Evolutionary conservation across 345 rosid species (phyloP), one percentile per base, ranked within the genome.

Genomic region (Arabidopsis suecica): DNA sequence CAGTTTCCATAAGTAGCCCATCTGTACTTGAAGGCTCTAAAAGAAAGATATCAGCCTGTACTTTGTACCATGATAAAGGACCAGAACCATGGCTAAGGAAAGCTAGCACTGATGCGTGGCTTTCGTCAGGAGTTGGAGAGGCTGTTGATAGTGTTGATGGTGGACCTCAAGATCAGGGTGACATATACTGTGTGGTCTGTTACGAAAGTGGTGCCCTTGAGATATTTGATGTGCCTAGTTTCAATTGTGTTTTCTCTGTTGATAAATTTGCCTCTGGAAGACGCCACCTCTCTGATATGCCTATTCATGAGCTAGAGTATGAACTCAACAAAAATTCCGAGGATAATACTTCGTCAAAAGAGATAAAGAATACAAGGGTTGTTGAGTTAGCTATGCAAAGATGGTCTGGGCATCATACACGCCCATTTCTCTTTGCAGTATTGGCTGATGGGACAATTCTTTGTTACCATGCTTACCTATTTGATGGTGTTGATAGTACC

Each of bases 71-170:
- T 77, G 99, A 95, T 80, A 89, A 83, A 72, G 99, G 98, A 77
- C 90, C 94, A 51, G 96, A 90, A 61, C 94, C 97, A 65, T 93
- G 98, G 99, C 89, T 95, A 54, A 83, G 97, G 74, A 95, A 95
- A 88, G 85, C 98, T 63, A 95, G 93, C 81, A 84, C 93, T 34
- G 98, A 93, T 82, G 97, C 99, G 68, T 95, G 99, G 99, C 96
- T 95, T 83, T 87, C 91, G 20, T 88, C 96, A 20, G 98, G 98
- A 36, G 59, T 90, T 79, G 90, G 87, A 76, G 96, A 88, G 84
- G 83, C 92, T 74, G 82, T 88, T 80, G 97, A 92, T 65, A 83
- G 96, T 84, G 83, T 85, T 78, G 97, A 94, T 83, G 93, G 94
- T 67, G 96, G 88, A 56, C 45, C 84, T 32, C 91, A 83, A 50